These are phyloP conservation scores for Bromus sterilis DNA, from an alignment of 176 grass and related monocot species.

Conservation along the genomic window DNA sequence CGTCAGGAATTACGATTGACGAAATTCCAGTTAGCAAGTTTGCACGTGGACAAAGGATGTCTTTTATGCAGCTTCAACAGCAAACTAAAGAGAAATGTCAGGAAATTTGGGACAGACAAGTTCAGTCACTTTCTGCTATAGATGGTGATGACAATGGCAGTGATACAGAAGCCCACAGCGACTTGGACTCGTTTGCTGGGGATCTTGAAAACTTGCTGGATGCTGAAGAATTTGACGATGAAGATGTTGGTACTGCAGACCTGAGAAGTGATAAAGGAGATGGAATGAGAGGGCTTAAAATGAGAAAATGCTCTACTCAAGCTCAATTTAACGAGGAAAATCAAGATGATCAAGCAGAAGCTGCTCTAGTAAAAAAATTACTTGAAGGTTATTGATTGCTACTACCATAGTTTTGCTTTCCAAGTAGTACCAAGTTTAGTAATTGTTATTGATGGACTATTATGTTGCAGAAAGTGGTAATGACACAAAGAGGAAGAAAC, in stretches of 20 bases:
- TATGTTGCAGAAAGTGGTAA: conserved; percentile 53
- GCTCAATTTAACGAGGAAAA: conserved; percentile 71
- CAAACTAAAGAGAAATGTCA: conserved; percentile 98
- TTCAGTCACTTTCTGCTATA: conserved; percentile 78
- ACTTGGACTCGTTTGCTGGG: conserved; percentile 96
- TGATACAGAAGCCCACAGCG: conserved; percentile 81
- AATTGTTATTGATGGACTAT: conserved; percentile 15
- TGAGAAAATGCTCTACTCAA: conserved; percentile 71
- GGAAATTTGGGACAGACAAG: conserved; percentile 99
- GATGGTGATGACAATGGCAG: conserved; percentile 73
- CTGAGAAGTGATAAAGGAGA: conserved; percentile 56
- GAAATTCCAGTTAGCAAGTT: conserved; percentile 91
- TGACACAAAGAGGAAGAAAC: conserved; percentile 76
- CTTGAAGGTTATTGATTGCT: conserved; percentile 66
- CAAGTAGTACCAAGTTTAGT: not conserved
- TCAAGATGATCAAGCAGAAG: conserved; percentile 90
- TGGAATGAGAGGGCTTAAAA: conserved; percentile 77
- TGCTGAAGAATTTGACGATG: conserved; percentile 89
- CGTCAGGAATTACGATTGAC: conserved; percentile 78
- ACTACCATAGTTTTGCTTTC: conserved; percentile 1
- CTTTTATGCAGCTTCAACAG: conserved; percentile 93
- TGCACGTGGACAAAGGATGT: conserved; percentile 96
- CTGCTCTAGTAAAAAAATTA: conserved; percentile 60
- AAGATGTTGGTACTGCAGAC: conserved; percentile 53
- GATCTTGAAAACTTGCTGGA: conserved; percentile 96